Evolutionary conservation across 2,329 filamentous ascomycete species (phyloP).

Genomic region (Phyllosticta capitalensis): DNA sequence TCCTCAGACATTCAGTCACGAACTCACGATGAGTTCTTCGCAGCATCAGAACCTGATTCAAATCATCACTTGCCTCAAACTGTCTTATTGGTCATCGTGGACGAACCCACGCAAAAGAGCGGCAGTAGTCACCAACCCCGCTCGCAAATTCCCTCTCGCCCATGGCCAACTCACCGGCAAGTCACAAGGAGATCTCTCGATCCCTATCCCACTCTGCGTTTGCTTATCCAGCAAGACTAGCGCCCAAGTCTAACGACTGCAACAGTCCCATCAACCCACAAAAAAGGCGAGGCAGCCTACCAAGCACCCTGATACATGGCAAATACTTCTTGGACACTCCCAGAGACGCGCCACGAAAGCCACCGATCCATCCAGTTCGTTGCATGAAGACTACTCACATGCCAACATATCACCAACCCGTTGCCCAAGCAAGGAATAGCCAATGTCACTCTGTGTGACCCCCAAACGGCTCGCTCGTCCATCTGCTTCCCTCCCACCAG

Average conservation of each 20-base stretch:
- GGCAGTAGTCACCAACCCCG: not conserved
- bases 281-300: not conserved
- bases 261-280: not conserved
- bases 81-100: not conserved
- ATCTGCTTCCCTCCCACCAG: not conserved
- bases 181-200: not conserved
- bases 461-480: not conserved
- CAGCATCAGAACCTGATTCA: not conserved
- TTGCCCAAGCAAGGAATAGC: not conserved
- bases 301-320: not conserved
- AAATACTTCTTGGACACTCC: not conserved
- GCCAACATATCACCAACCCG: not conserved
- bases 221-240: not conserved
- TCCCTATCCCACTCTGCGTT: not conserved
- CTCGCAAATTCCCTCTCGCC: not conserved
- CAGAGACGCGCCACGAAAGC: not conserved
- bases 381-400: not conserved
- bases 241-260: not conserved
- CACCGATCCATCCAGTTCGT: not conserved
- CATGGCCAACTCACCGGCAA: not conserved
- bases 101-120: not conserved
- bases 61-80: not conserved
- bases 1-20: too few relatives aligned
- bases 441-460: not conserved
- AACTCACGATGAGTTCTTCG: not conserved